Percentiles rank a stretch among this genome's conserved stretches.
These are phyloP conservation scores for Penicillium turbatum DNA, from an alignment of 495 filamentous ascomycete species.

Conservation along the genomic window DNA sequence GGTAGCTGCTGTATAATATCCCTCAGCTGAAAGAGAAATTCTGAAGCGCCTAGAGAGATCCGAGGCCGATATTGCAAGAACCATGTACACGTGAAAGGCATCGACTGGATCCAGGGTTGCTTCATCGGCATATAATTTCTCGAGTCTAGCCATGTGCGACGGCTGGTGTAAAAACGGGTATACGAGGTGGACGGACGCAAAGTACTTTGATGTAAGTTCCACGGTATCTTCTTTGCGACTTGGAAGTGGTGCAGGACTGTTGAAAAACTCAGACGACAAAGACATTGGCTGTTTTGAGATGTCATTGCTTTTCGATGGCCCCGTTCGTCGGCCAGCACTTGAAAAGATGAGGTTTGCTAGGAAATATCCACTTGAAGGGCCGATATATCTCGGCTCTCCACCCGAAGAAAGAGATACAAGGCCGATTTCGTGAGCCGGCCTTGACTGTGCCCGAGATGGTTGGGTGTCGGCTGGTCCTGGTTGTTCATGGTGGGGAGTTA, in stretches of 20 bases:
- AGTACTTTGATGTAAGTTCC: constrained; percentile 40
- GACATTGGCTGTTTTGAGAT: constrained; percentile 11
- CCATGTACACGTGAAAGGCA: constrained; percentile 44
- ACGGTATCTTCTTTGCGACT: constrained; percentile 31
- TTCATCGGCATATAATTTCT: constrained; percentile 27
- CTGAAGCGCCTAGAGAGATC: constrained; percentile 39
- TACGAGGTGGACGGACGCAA: constrained; percentile 36
- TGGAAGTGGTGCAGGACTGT: constrained; percentile 34
- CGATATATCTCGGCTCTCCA: constrained; percentile 35
- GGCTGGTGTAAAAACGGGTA: constrained; percentile 44
- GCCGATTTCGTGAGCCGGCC: constrained; percentile 38
- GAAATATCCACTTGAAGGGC: constrained; percentile 41
- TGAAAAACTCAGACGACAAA: constrained; percentile 31
- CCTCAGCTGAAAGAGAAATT: constrained; percentile 38
- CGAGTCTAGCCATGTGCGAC: constrained; percentile 32
- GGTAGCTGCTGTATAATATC: constrained; percentile 44
- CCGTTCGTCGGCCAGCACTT: constrained; percentile 28
- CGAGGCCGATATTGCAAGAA: constrained; percentile 42
- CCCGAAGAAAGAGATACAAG: constrained; percentile 36
- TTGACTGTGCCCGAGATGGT: constrained; percentile 11
- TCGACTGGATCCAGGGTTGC: constrained; percentile 13
- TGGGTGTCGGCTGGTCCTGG: background rate
- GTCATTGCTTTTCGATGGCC: constrained; percentile 1
- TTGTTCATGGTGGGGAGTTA: constrained; percentile 6
- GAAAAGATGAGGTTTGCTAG: constrained; percentile 42